Conservation (phyloP, 1,284 basidiomycete genomes). For the Microbotryomycetes sp. region DNA sequence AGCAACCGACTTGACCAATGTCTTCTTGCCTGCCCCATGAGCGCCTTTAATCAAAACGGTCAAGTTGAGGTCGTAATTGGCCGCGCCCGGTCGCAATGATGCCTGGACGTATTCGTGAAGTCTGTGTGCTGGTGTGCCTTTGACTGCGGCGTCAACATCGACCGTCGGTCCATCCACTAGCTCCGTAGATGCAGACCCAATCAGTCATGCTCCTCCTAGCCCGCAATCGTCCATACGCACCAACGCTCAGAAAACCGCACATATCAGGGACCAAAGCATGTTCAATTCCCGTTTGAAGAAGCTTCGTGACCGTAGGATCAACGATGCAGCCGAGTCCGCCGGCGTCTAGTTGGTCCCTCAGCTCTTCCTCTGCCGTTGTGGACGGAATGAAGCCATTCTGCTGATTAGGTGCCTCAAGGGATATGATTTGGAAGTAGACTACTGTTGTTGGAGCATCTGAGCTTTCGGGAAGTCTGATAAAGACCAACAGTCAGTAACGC, state of each 20-base stretch:
- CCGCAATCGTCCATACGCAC: constrained; percentile 20
- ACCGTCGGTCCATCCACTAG: background rate
- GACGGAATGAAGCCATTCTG: background rate
- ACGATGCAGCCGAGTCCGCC: constrained; percentile 82
- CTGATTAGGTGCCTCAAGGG: constrained; percentile 50
- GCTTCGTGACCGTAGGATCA: constrained; percentile 62
- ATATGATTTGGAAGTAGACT: constrained; percentile 72
- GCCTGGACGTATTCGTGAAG: constrained; percentile 46
- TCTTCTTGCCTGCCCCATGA: constrained; percentile 67
- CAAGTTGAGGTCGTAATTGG: constrained; percentile 55
- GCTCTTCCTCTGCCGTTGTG: constrained; percentile 14
- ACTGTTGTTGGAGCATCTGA: constrained; percentile 41
- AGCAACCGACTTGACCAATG: constrained; percentile 50
- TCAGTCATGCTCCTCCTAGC: too few relatives aligned
- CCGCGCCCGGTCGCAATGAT: constrained; percentile 50
- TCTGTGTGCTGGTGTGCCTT: constrained; percentile 8
- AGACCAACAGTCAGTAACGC: too few relatives aligned
- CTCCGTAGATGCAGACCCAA: too few relatives aligned
- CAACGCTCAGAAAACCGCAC: constrained; percentile 50
- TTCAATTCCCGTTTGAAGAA: constrained; percentile 71
- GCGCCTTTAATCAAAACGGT: constrained; percentile 67
- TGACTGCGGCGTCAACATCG: background rate
- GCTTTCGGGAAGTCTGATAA: constrained; percentile 9
- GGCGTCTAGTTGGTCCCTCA: constrained; percentile 35
- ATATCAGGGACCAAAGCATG: constrained; percentile 59